Percentiles rank a stretch among this genome's conserved stretches.
Evolutionary conservation across 176 grass and related monocot species (phyloP).

Genomic region (Saccharum spontaneum): DNA sequence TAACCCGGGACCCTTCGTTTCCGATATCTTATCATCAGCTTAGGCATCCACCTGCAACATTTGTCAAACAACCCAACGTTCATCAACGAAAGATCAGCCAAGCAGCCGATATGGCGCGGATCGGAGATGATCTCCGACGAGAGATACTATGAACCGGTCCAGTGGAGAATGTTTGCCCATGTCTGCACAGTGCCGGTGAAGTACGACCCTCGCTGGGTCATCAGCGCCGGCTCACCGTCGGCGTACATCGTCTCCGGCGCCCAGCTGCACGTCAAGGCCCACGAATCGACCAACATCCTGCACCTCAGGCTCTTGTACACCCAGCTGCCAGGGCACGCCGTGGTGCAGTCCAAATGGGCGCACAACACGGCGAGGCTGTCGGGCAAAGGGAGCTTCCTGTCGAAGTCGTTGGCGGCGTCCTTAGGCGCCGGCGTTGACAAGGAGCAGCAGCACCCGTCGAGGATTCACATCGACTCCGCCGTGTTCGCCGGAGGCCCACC

Average conservation of each 20-base stretch:
- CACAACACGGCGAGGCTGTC: constrained; percentile 33
- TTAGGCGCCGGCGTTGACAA: neutral
- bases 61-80: constrained; percentile 57
- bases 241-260: constrained; percentile 71
- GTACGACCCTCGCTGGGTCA: constrained; percentile 55
- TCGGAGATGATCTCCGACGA: constrained; percentile 66
- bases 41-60: constrained; percentile 89
- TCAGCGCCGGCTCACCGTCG: neutral
- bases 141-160: constrained; percentile 71
- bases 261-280: constrained; percentile 58
- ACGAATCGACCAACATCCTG: constrained; percentile 46
- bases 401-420: constrained; percentile 29
- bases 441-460: constrained; percentile 11
- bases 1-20: neutral
- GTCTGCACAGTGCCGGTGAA: constrained; percentile 81
- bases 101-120: constrained; percentile 52
- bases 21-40: constrained; percentile 28
- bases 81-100: constrained; percentile 15
- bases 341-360: constrained; percentile 73
- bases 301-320: constrained; percentile 78
- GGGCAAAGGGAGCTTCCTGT: constrained; percentile 63
- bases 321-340: constrained; percentile 47
- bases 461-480: constrained; percentile 60
- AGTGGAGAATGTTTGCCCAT: constrained; percentile 71
- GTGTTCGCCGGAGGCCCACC: constrained; percentile 66